Evolutionary conservation across 2,329 filamentous ascomycete genomes (phyloP), one percentile per base, ranked within the genome.

Genomic region (Fusarium papillatum): DNA sequence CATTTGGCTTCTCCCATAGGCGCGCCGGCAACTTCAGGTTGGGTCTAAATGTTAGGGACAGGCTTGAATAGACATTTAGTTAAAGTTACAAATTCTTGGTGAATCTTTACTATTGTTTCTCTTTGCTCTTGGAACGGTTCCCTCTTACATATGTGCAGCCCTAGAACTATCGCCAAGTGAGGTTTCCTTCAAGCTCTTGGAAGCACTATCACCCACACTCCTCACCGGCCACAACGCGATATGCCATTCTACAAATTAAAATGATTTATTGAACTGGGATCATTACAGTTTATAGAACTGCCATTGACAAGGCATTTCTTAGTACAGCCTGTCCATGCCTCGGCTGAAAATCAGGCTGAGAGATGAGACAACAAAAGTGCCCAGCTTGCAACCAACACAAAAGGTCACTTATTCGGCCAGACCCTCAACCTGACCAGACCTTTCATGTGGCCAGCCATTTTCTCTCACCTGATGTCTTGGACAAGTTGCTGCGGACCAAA

Each of bases 401-500:
- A 22, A 57, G 29, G 29, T 29, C 29, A 22, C 11, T n/a, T 22
- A 22, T 34, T 57, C 19, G 19, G 53, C 13, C 29, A 14, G 50
- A 34, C 26, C 48, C 26, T 50, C 48, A 11, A 16, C 11, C 16
- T 26, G n/a, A 13, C n/a, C 43, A 46, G 48, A 13, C 48, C 53
- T n/a, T 55, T 19, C 9, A 55, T 34, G 26, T 34, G 50, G 13
- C 50, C 50, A 16, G 19, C 29, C 29, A 8, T 16, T 19, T 31
- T 53, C 48, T 19, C 8, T 57, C 19, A 13, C 29, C 53, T 14
- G 13, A 57, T 57, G 53, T 57, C 29, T 57, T 57, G 53, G 53
- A 57, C 29, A 36, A 50, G 53, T 57, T 57, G 53, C 53, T 57
- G 53, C 53, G 53, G 53, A 57, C 53, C 29, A 57, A 57, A 55